phyloP scores from a whole-genome alignment of 2,329 filamentous ascomycete species.

The Xylaria arbuscula region DNA sequence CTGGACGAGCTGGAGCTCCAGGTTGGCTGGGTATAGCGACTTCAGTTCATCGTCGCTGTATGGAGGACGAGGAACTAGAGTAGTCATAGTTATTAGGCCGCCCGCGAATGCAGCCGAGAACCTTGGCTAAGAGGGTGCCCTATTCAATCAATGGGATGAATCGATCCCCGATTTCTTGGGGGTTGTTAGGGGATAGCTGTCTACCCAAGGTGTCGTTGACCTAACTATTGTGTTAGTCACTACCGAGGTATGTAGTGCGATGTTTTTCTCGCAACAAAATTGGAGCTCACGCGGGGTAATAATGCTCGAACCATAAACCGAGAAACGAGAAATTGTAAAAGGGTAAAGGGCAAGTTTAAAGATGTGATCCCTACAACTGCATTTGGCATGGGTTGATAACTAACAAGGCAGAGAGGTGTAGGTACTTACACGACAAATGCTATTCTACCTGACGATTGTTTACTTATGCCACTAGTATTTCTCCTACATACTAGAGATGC shows the following conservation, averaged over 20 bases:
- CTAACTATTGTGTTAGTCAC: background rate
- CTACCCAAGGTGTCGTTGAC: background rate
- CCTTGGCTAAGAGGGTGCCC: background rate
- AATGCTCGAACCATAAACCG: background rate
- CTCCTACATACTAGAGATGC: background rate
- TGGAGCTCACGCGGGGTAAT: slow-evolving; percentile 11
- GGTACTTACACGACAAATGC: background rate
- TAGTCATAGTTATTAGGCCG: slow-evolving; percentile 71
- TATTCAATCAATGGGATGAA: too few species aligned
- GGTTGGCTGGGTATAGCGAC: slow-evolving; percentile 79
- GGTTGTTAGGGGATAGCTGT: background rate
- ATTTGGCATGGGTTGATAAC: background rate
- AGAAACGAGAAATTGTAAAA: background rate
- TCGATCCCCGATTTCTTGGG: background rate
- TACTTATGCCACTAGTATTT: background rate
- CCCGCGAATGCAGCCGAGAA: background rate
- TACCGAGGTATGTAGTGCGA: background rate
- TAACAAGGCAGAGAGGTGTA: background rate
- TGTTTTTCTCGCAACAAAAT: background rate
- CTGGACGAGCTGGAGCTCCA: slow-evolving; percentile 91
- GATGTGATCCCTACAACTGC: background rate
- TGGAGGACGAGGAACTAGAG: slow-evolving; percentile 75
- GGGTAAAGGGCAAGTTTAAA: background rate
- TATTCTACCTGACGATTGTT: background rate
- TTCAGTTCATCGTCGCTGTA: slow-evolving; percentile 86